Conservation (phyloP, 495 filamentous ascomycete genomes). For the Monascus purpureus region DNA sequence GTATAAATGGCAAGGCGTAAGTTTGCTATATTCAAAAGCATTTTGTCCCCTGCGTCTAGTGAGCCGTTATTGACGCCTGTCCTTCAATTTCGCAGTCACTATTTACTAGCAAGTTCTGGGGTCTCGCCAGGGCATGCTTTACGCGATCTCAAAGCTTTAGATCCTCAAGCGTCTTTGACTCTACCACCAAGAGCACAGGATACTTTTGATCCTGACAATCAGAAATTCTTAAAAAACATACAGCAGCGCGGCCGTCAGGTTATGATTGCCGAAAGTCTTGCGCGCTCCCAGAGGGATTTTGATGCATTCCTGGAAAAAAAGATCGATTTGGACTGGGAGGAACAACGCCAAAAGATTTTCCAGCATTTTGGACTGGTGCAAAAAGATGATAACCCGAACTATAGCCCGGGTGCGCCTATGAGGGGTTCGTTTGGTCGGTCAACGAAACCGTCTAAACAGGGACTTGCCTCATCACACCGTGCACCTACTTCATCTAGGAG, state of each 20-base stretch:
- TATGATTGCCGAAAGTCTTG: slow-evolving; percentile 78
- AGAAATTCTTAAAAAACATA: slow-evolving; percentile 66
- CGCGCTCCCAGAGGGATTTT: slow-evolving; percentile 78
- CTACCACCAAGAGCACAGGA: slow-evolving; percentile 27
- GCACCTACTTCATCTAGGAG: slow-evolving; percentile 36
- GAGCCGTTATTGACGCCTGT: not conserved
- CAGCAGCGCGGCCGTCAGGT: slow-evolving; percentile 82
- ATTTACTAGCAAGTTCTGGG: slow-evolving; percentile 81
- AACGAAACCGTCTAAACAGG: slow-evolving; percentile 25
- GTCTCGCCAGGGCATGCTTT: slow-evolving; percentile 65
- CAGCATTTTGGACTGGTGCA: slow-evolving; percentile 86
- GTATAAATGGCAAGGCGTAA: slow-evolving; percentile 51
- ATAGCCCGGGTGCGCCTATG: slow-evolving; percentile 21
- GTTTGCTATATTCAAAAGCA: slow-evolving; percentile 9
- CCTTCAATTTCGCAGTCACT: slow-evolving; percentile 38
- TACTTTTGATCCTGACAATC: slow-evolving; percentile 59
- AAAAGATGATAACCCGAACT: slow-evolving; percentile 33
- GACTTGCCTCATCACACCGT: slow-evolving; percentile 12
- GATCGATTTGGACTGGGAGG: slow-evolving; percentile 88
- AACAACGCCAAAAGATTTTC: slow-evolving; percentile 81
- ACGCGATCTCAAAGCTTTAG: slow-evolving; percentile 55
- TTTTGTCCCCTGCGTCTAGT: not conserved
- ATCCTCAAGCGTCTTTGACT: slow-evolving; percentile 30
- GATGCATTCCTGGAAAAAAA: slow-evolving; percentile 87
- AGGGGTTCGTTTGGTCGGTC: slow-evolving; percentile 48